Evolutionary conservation across 139 green algal species (phyloP), one percentile per base, ranked within the genome.

Genomic region (Pycnococcus provasolii): DNA sequence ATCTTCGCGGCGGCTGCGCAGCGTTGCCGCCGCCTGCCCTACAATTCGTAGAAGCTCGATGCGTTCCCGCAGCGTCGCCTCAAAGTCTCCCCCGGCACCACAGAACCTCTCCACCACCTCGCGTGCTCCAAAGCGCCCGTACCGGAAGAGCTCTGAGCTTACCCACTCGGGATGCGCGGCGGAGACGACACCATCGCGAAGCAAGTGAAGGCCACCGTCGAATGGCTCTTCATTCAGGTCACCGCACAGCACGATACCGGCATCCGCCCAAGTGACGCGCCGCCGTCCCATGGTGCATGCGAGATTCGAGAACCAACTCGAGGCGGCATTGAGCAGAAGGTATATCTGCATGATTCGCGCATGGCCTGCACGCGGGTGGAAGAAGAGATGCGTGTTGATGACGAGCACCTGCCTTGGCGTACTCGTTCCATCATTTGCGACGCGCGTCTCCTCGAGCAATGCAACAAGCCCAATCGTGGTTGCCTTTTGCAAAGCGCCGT

Each of bases 371-470:
- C 80, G 77, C 11, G 87, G 85, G 68, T 95, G 90, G 77, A 90
- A 96, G 79, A 95, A 96, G 4, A 96, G 77, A 77, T 96, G 90
- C 5, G 86, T 95, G 80, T 96, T 96, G 26, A 79, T 75, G 37
- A 96, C 73, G 37, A 76, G 74, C 6, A 89, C 55, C 45, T 62
- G 72, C 44, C 60, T n/a, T 39, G 13, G 39, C 58, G 43, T 4
- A 4, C 37, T 13, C 43, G 58, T 51, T 26, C 8, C n/a, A 26
- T 26, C 26, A 26, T 26, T 26, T 26, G 26, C 26, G 26, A 26
- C 58, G 44, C 7, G 9, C 45, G 13, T 45, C 1, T 70, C 68
- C 45, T 43, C 54, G 67, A 90, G 76, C 37, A 91, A 51, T 3
- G 66, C 75, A 42, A 87, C 71, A 76, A 94, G 89, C 4, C 79